Conservation (phyloP, 2,329 filamentous ascomycete species). For the Grosmannia serpens region DNA sequence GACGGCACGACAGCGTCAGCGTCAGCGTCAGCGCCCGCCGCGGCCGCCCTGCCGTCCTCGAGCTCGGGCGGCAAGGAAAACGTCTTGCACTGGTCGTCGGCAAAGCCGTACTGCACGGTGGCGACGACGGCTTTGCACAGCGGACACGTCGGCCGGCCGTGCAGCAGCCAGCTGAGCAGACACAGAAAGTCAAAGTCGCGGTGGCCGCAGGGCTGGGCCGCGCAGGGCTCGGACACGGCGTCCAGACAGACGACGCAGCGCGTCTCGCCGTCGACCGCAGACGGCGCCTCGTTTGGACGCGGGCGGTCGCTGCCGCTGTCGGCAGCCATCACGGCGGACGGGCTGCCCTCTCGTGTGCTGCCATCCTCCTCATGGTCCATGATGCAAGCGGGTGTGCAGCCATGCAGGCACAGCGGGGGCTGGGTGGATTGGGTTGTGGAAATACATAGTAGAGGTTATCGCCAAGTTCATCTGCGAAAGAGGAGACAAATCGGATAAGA, state of each 20-base stretch:
- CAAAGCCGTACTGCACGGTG: conserved; percentile 55
- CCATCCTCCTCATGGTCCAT: neutral
- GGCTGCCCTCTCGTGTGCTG: neutral
- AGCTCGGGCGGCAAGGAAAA: conserved; percentile 33
- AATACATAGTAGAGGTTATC: too few relatives aligned
- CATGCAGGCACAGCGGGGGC: neutral
- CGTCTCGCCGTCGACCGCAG: conserved; percentile 12
- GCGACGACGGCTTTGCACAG: conserved; percentile 54
- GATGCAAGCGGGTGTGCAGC: neutral
- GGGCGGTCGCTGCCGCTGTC: neutral
- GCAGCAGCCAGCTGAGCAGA: conserved; percentile 63
- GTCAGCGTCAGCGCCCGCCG: neutral
- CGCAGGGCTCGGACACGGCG: conserved; percentile 56
- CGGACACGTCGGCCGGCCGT: conserved; percentile 61
- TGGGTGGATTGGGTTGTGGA: neutral
- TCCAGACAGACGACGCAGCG: conserved; percentile 86
- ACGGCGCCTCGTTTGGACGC: neutral
- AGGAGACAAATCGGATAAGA: too few relatives aligned
- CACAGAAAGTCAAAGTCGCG: conserved; percentile 76
- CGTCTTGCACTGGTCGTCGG: conserved; percentile 39
- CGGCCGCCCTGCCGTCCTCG: neutral
- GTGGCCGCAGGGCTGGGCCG: conserved; percentile 68
- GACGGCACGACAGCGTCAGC: neutral
- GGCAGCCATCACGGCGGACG: neutral
- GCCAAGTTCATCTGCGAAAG: too few relatives aligned